Percentiles rank a stretch among this genome's conserved stretches.
Conservation (phyloP, 768 basidiomycete species). For the Udeniomyces megalosporus region DNA sequence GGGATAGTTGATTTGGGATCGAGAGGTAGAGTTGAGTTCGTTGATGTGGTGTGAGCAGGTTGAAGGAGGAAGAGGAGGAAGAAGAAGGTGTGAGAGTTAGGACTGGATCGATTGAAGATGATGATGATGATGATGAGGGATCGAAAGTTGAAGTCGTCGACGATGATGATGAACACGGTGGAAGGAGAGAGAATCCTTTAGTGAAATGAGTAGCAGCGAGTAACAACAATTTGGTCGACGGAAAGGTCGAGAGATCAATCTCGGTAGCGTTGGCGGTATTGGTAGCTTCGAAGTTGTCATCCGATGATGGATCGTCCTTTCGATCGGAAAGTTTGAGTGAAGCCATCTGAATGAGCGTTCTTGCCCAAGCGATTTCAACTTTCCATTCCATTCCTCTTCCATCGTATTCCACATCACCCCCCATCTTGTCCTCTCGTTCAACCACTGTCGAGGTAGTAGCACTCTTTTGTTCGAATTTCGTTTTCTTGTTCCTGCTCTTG, state of each 20-base stretch:
- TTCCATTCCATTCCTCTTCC: neutral
- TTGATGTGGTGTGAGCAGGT: neutral
- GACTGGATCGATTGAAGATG: neutral
- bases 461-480: neutral
- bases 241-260: neutral
- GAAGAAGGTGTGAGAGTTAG: neutral
- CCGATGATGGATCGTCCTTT: neutral
- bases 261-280: too few relatives aligned
- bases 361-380: neutral
- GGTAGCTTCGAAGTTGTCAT: neutral
- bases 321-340: neutral
- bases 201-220: too few relatives aligned
- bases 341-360: neutral
- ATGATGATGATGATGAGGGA: too few relatives aligned
- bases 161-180: too few relatives aligned
- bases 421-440: neutral
- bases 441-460: too few relatives aligned
- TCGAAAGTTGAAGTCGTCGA: too few relatives aligned
- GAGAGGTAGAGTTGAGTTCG: neutral
- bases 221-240: too few relatives aligned
- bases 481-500: neutral
- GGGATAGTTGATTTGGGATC: neutral
- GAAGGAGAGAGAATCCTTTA: too few relatives aligned
- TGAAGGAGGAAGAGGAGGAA: neutral
- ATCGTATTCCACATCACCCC: neutral